Base-by-base conservation (phyloP, 225 moss, liverwort and hornwort species). In the Antitrichia curtipendula region DNA sequence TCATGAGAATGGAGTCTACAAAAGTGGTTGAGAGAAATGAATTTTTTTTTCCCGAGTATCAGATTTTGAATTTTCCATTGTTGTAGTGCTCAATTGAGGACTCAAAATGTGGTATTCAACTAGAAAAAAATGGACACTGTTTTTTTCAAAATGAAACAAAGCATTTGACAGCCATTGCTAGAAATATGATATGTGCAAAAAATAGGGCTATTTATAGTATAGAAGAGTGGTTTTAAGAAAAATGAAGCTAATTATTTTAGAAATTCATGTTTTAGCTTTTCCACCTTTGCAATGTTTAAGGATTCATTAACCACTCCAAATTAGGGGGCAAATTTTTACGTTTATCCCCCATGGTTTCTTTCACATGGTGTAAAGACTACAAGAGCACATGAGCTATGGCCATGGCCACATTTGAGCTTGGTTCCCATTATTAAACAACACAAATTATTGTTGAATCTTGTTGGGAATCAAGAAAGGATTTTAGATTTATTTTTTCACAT, bases 381-480 rank as follows among this genome's bases (percentile, higher is more conserved):
- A 24, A 41, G 25, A 70, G 8, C 7, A 25, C 0, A 41, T 41
- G 41, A 41, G 15, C 25, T 70, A 1, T 25, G 0, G 15, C 25
- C 0, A 70, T 3, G 40, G 41, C 8, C 0, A 41, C 15, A 70
- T 41, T 70, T 25, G 25, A 70, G 25, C 3, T 41, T 40, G 8
- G 5, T 25, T 25, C 5, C 5, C 25, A 69, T 69, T 40, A 14
- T 14, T 40, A 13, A 24, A 40, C 14, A 24, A 8, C 8, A 15
- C 5, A 0, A 25, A 40, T 40, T 40, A 8, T 40, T 40, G 2
- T 8, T 69, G 13, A 22, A 38, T 38, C n/a, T 38, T 68, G 4
- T 21, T 0, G 4, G 1, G 7, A 68, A 2, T 38, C 4, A 38
- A 38, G 1, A 23, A 2, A 7, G 0, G 7, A 13, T 68, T 68